Percentiles rank a stretch among this genome's conserved stretches.
These are phyloP conservation scores for Coemansia sp. DNA, from an alignment of 192 early-diverging fungal genomes.

Conservation along the genomic window DNA sequence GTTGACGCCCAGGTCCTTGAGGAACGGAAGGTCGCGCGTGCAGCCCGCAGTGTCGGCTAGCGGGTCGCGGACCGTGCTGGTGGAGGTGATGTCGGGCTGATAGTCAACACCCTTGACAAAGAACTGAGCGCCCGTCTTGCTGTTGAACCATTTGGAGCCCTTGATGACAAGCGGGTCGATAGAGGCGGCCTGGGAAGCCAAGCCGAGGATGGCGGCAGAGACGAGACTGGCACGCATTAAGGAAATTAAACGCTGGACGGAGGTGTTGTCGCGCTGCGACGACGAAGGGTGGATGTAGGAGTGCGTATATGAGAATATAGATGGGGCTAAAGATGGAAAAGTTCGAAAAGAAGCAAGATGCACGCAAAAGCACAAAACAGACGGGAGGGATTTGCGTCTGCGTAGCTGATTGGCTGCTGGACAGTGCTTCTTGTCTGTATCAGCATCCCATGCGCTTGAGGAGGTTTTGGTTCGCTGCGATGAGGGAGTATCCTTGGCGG, in stretches of 20 bases:
- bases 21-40: constrained; percentile 60
- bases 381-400: no score
- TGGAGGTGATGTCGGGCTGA: constrained; percentile 57
- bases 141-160: constrained; percentile 70
- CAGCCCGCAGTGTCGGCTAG: constrained; percentile 60
- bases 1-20: constrained; percentile 69
- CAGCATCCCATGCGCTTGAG: background rate
- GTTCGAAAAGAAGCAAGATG: background rate
- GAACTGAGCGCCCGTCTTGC: constrained; percentile 70
- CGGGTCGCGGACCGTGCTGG: constrained; percentile 56
- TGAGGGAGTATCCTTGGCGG: background rate
- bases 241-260: background rate
- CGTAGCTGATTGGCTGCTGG: background rate
- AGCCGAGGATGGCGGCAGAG: constrained; percentile 29
- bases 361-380: background rate
- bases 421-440: background rate
- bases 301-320: background rate
- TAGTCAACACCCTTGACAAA: constrained; percentile 76
- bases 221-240: constrained; percentile 37
- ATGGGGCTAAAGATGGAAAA: background rate
- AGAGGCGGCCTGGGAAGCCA: constrained; percentile 36
- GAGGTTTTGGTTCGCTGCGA: background rate
- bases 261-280: constrained; percentile 4
- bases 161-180: constrained; percentile 67
- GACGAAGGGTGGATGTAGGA: background rate